Evolutionary conservation across 78 protist genomes (phyloP).

Genomic region (Chrysochromulina parva): DNA sequence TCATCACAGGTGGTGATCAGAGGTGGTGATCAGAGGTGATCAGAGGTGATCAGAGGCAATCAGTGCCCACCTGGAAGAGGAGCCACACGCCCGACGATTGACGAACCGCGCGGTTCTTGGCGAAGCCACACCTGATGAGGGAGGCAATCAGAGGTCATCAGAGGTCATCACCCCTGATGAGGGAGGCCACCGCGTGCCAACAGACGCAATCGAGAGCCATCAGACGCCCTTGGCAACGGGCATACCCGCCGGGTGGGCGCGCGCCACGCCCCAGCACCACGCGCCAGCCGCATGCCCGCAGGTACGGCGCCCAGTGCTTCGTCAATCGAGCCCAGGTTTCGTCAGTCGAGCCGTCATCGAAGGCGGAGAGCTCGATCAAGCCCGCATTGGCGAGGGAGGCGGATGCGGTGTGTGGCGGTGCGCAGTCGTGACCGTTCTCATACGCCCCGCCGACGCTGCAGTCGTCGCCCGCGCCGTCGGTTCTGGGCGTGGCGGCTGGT

Average conservation of each 20-base stretch:
- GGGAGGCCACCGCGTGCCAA: too few relatives aligned
- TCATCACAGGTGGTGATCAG: too few relatives aligned
- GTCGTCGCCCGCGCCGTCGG: not conserved
- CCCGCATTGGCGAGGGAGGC: not conserved
- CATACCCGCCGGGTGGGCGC: too few relatives aligned
- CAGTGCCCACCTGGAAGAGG: not conserved
- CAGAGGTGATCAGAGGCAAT: too few relatives aligned
- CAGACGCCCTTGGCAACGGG: too few relatives aligned
- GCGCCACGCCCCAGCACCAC: too few relatives aligned
- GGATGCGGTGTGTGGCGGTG: not conserved
- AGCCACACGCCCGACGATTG: not conserved
- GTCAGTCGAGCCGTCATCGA: conserved; percentile 11
- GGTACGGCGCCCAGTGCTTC: too few relatives aligned
- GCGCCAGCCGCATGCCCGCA: too few relatives aligned
- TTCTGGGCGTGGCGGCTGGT: not conserved
- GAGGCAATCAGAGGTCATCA: too few relatives aligned
- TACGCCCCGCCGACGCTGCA: not conserved
- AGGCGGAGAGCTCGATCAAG: conserved; percentile 5
- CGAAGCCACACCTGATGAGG: not conserved
- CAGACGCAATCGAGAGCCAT: too few relatives aligned
- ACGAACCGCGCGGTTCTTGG: not conserved
- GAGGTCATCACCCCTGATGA: too few relatives aligned
- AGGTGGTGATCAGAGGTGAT: too few relatives aligned
- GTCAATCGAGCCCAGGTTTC: not conserved
- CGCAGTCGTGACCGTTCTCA: not conserved